A percentile compares a stretch with the other conserved stretches of the same genome.
phyloP scores from a whole-genome alignment of 2,329 filamentous ascomycete genomes.

The Aspergillus melleus region DNA sequence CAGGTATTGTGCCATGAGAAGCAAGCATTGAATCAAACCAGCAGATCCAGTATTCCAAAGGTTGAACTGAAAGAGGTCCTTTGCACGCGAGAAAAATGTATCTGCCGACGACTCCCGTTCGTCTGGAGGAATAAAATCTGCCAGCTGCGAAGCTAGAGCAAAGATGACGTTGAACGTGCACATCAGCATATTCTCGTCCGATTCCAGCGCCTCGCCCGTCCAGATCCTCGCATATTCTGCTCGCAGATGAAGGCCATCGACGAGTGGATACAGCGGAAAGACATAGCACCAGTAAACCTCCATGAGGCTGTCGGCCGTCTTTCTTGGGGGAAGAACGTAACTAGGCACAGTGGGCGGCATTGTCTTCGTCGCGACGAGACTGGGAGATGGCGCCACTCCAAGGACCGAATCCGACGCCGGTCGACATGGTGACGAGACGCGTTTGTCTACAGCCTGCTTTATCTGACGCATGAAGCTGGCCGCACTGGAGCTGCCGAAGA shows the following conservation, averaged over 20 bases:
- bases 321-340: slow-evolving; percentile 48
- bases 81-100: slow-evolving; percentile 46
- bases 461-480: slow-evolving; percentile 51
- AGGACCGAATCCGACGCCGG: slow-evolving; percentile 18
- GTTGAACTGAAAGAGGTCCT: slow-evolving; percentile 45
- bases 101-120: slow-evolving; percentile 44
- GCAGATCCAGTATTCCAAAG: slow-evolving; percentile 47
- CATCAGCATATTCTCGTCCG: slow-evolving; percentile 46
- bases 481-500: slow-evolving; percentile 51
- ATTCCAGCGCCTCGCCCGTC: slow-evolving; percentile 36
- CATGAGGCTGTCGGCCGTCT: slow-evolving; percentile 48
- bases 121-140: slow-evolving; percentile 42
- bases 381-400: slow-evolving; percentile 14
- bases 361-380: slow-evolving; percentile 21
- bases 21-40: slow-evolving; percentile 48
- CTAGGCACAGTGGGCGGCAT: slow-evolving; percentile 16
- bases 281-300: slow-evolving; percentile 50
- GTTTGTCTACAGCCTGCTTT: slow-evolving; percentile 44
- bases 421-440: slow-evolving; percentile 23
- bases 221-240: slow-evolving; percentile 45
- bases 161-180: slow-evolving; percentile 51
- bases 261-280: slow-evolving; percentile 49
- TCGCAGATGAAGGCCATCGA: slow-evolving; percentile 42
- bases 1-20: slow-evolving; percentile 51
- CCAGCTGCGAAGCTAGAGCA: slow-evolving; percentile 47